These are phyloP conservation scores for Curvularia eragrostidis DNA, from an alignment of 2,329 filamentous ascomycete genomes.

Conservation along the genomic window DNA sequence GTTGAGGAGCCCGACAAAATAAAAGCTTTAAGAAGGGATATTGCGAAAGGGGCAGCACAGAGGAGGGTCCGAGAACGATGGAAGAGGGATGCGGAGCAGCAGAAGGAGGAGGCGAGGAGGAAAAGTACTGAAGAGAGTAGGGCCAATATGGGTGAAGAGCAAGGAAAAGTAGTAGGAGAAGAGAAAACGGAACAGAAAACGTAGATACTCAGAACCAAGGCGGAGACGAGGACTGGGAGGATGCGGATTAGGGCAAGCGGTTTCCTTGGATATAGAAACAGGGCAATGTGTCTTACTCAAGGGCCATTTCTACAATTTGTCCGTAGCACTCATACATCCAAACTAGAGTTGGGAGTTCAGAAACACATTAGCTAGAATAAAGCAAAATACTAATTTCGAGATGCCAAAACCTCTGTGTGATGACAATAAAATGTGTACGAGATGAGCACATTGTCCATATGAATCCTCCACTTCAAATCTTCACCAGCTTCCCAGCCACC, in stretches of 20 bases:
- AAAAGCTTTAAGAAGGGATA: not conserved
- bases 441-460: not conserved
- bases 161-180: not conserved
- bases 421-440: not conserved
- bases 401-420: not conserved
- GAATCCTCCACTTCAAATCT: not conserved
- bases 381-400: not conserved
- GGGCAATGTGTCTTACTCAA: too few species aligned
- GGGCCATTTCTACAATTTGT: not conserved
- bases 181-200: not conserved
- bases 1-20: not conserved
- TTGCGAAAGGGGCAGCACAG: not conserved
- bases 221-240: not conserved
- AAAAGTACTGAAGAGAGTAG: not conserved
- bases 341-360: not conserved
- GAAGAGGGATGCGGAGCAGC: not conserved
- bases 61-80: not conserved
- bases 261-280: not conserved
- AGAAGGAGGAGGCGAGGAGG: not conserved
- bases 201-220: not conserved
- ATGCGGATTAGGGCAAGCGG: too few species aligned
- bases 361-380: not conserved
- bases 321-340: not conserved
- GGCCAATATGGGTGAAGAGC: not conserved
- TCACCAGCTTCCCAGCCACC: conserved; percentile 43